Base-by-base conservation (phyloP, 2,329 filamentous ascomycete species). In the Xylariaceae sp. region DNA sequence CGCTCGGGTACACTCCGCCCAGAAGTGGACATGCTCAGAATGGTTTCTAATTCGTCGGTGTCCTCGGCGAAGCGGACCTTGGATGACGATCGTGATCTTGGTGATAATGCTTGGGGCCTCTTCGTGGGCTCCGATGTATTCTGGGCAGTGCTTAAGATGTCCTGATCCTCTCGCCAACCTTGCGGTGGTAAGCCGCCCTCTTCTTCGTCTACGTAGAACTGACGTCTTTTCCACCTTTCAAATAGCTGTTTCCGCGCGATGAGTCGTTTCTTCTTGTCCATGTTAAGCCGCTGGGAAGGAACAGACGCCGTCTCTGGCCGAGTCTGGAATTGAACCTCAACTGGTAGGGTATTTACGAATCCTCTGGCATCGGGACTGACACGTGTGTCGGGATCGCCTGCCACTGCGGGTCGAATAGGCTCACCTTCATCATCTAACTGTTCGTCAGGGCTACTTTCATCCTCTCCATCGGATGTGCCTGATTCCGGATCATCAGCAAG, bases 141-240 rank as follows among this genome's bases (percentile, higher is more conserved):
- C 43, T 68, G 68, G 32, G 68, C 51, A 27, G 69, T 68, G 14
- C 63, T 68, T 1, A 80, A 66, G 11, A 84, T 67, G 55, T 85
- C 83, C 39, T 86, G 77, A 12, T 80, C 76, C 5, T 79, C 75
- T 18, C 77, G 73, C 74, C 85, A 90, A 22, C 80, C 82, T 6
- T 78, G 73, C 0, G 86, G 86, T 2, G 80, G 74, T n/a, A 68
- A 65, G 10, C 81, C 78, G 2, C 89, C 89, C 66, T 95, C 89
- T 70, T 95, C 90, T 66, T 90, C 86, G 50, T 95, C 89, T 1
- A 90, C 78, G 61, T 94, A 95, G 60, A 94, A 95, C 36, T 85
- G 82, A 41, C 89, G 78, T 51, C 87, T 78, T 60, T 80, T 81
- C 89, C 89, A 94, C 44, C 89, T 78, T 47, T 91, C 82, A 58